Base-by-base conservation (phyloP, 1,284 basidiomycete species). In the Spongiforma sp. region DNA sequence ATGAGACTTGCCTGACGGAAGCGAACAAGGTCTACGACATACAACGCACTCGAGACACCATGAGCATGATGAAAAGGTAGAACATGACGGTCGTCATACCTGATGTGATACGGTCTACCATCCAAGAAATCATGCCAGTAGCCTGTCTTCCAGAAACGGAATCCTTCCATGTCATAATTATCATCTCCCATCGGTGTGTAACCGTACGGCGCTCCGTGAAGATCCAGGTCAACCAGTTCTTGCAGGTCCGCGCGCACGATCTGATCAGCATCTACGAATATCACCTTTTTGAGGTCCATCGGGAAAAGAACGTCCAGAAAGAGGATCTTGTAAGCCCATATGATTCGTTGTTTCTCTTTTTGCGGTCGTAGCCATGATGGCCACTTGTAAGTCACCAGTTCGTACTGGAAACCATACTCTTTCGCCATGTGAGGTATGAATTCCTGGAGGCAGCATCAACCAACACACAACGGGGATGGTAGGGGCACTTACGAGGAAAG, bases 321-420 rank as follows among this genome's bases (percentile, higher is more conserved):
- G 43, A 99, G 87, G 67, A 99, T 99, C 81, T 99, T 99, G 84
- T 99, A 98, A n/a, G 94, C 98, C 97, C 97, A 99, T 71, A 99
- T 99, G 63, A 96, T 93, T 26, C 97, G 87, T 78, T 99, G 97
- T 78, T 99, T 99, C 80, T 99, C 97, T 62, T 90, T 96, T 77
- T 99, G 97, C 14, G 88, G 87, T n/a, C 95, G 91, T 17, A 99
- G 84, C 97, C 97, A 99, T 5, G 93, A 92, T 1, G 97, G 98
- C 97, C 97, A 99, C 73, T 98, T 98, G 83, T 99, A 99, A 1
- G 97, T 99, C 62, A 99, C 93, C 15, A 99, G 86, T 75, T 99
- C 96, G 76, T 98, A 98, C 73, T 97, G 86, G 84, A 99, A 99
- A 46, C 89, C 87, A 73, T 99, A 99, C 68, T 92, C 92, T 69